Conservation (phyloP, 306 rosid species). For the Acacia melanoxylon region DNA sequence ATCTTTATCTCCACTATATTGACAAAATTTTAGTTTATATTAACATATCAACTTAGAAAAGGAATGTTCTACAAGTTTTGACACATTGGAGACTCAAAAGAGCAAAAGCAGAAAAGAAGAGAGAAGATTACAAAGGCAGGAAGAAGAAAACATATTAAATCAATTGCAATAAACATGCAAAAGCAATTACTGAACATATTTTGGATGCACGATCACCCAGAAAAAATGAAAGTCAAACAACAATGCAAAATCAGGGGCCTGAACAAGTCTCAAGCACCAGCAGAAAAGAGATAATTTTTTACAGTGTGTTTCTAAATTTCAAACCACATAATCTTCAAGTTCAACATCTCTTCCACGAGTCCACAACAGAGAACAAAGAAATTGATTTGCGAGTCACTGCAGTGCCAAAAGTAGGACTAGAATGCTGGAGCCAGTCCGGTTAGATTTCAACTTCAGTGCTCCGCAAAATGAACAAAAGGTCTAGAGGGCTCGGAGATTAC, state of each 20-base stretch:
- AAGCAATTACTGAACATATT: conserved; percentile 14
- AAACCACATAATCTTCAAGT: background rate
- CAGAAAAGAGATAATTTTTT: background rate
- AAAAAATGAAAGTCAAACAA: conserved; percentile 22
- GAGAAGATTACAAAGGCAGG: background rate
- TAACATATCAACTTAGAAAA: background rate
- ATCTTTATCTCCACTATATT: background rate
- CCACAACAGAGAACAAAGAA: background rate
- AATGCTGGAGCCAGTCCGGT: conserved; percentile 7
- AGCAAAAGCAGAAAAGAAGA: background rate
- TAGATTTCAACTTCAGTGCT: conserved; percentile 5
- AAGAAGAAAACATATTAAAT: background rate
- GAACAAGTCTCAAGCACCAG: conserved; percentile 12
- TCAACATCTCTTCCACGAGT: background rate
- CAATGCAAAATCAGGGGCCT: conserved; percentile 22
- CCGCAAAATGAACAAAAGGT: background rate
- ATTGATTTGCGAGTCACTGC: conserved; percentile 1
- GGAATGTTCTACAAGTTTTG: background rate
- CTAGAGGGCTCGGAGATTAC: conserved; percentile 10
- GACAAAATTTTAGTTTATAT: background rate
- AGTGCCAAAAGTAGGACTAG: conserved; percentile 4
- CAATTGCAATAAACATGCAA: background rate
- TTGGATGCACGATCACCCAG: background rate
- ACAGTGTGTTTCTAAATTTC: conserved; percentile 24
- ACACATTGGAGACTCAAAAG: background rate